Evolutionary conservation across 805 yeast species (phyloP), one percentile per base, ranked within the genome.

Genomic region (Cyberlindnera samutprakarnensis): DNA sequence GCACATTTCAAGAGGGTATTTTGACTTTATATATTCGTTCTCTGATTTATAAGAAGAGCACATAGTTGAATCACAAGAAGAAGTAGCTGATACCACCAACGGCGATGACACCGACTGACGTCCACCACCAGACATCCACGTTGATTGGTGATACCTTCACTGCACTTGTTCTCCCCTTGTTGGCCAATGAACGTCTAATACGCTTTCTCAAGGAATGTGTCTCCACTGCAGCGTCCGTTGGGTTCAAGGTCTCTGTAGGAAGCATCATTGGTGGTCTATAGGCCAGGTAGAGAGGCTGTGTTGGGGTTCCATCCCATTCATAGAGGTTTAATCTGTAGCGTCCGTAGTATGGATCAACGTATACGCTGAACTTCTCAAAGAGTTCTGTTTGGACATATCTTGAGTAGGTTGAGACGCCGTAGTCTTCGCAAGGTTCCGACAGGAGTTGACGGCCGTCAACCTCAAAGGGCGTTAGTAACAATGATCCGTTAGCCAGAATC

Each of bases 191-290:
- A 54, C 95, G 71, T 55, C 75, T 76, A 29, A 85, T 72, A 35
- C 71, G 63, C 32, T 60, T 46, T 35, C 55, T 58, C 27, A 57
- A 37, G 46, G 61, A 32, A 14, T 42, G 43, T 14, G 49, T 31
- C 2, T 35, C 54, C 10, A 61, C 40, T 28, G 60, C 37, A 5
- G 66, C 44, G 6, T 49, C 45, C 2, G 95, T 83, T 15, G 98
- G 98, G 57, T 88, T 90, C 67, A 92, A 62, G 0, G 96, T 88
- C 32, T 55, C 60, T 1, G 97, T 92, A 15, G 98, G 98, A 38
- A 92, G 72, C 98, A 92, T 92, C 72, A 82, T 69, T 8, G 98
- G 94, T 6, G 98, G 98, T 47, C 72, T 72, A 64, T 88, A 92
- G 2, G 94, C 95, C 56, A 92, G 68, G 58, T 86, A 92, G 49